phyloP scores from a whole-genome alignment of 805 yeast genomes.

The Ogataea ramenticola region DNA sequence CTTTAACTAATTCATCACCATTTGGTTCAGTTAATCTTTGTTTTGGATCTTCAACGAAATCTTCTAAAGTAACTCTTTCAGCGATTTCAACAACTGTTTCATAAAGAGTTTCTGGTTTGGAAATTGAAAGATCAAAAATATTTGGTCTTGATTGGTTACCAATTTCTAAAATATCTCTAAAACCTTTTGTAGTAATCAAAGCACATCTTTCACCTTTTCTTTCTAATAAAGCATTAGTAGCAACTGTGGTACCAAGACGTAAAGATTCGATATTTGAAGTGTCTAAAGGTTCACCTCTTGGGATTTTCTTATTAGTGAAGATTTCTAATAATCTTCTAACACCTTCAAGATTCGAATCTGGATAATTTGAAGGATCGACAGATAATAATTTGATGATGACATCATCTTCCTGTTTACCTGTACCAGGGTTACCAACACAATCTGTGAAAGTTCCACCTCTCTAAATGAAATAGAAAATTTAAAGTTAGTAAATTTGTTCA shows the following conservation, averaged over 20 bases:
- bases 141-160: slow-evolving; percentile 92
- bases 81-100: slow-evolving; percentile 76
- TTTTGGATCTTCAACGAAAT: slow-evolving; percentile 68
- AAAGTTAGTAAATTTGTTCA: not conserved
- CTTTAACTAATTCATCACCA: slow-evolving; percentile 36
- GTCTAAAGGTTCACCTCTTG: slow-evolving; percentile 55
- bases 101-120: slow-evolving; percentile 65
- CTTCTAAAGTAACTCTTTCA: slow-evolving; percentile 83
- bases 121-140: slow-evolving; percentile 76
- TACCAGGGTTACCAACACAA: slow-evolving; percentile 46
- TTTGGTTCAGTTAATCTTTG: slow-evolving; percentile 13
- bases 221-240: slow-evolving; percentile 90
- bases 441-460: slow-evolving; percentile 94
- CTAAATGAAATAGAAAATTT: not conserved
- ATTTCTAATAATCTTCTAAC: slow-evolving; percentile 69
- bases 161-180: slow-evolving; percentile 70
- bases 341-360: slow-evolving; percentile 91
- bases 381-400: slow-evolving; percentile 72
- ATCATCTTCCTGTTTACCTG: slow-evolving; percentile 39
- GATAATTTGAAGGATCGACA: slow-evolving; percentile 81
- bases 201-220: slow-evolving; percentile 89
- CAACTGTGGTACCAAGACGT: slow-evolving; percentile 92
- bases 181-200: slow-evolving; percentile 81
- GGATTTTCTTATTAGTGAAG: slow-evolving; percentile 45
- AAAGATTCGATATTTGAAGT: slow-evolving; percentile 58